phyloP scores from a whole-genome alignment of 768 basidiomycete species.

The Suillus bovinus region DNA sequence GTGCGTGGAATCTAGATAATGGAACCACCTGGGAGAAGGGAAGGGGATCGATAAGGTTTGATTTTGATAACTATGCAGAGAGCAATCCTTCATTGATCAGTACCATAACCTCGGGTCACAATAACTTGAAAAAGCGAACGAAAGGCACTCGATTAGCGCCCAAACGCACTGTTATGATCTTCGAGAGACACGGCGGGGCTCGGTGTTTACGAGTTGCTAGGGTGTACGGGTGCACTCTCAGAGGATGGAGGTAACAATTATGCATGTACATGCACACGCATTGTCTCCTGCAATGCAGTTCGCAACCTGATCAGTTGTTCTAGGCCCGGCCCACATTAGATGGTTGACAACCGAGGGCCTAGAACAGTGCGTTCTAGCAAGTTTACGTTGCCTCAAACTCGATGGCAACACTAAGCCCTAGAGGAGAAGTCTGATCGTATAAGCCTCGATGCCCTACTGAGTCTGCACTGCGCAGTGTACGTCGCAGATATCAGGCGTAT shows the following conservation, averaged over 20 bases:
- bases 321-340: neutral
- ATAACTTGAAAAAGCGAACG: neutral
- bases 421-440: neutral
- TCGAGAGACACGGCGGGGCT: neutral
- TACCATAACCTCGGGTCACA: neutral
- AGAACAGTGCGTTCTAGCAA: neutral
- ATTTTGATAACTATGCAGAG: neutral
- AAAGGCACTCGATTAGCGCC: constrained; percentile 2
- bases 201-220: neutral
- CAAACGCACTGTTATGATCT: neutral
- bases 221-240: too few relatives aligned
- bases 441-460: neutral
- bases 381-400: neutral
- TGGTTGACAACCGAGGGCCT: neutral
- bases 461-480: neutral
- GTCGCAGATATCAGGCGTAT: neutral
- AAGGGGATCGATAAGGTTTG: constrained; percentile 2
- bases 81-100: constrained; percentile 3
- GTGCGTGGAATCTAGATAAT: neutral
- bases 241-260: too few relatives aligned
- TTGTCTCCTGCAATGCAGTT: neutral
- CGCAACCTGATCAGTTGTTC: neutral
- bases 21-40: neutral
- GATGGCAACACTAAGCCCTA: neutral
- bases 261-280: too few relatives aligned